Evolutionary conservation across 2,329 filamentous ascomycete genomes (phyloP), one percentile per base, ranked within the genome.

Genomic region (Purpureocillium lavendulum): DNA sequence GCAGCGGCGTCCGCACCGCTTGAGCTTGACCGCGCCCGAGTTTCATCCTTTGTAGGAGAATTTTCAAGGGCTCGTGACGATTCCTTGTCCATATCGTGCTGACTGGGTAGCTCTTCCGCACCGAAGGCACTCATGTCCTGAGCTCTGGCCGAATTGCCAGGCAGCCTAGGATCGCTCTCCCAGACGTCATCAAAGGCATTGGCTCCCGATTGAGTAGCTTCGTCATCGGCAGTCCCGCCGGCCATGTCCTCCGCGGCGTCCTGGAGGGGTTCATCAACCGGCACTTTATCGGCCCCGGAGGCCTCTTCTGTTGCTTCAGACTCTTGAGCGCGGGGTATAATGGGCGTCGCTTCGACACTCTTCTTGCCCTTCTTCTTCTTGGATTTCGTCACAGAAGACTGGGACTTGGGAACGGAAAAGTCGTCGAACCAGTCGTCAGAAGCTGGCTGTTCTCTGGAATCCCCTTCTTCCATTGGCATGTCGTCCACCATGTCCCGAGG

Each of bases 331-430:
- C 6, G 21, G 21, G 21, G 6, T 26, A 10, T 10, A 10, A 26
- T 10, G 21, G 21, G 21, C 21, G 21, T 10, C 6, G 10, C 10
- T 3, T 36, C 35, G 35, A 29, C 15, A 28, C 26, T 51, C 38
- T 53, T 48, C 17, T 50, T 56, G 21, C 21, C 21, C 38, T 59
- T 62, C 42, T 57, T 59, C 30, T 56, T 55, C 39, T 56, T 53
- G 13, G 48, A 45, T 21, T 49, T 52, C 17, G 46, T 31, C 32
- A 43, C 30, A 14, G 44, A 36, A 28, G 34, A 31, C 14, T 34
- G 35, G 5, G 16, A 21, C 11, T 30, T 52, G 18, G 46, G 35
- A 31, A 44, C 29, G 9, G 45, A 37, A 30, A 36, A 35, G 16
- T 36, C 36, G 6, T 43, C 42, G 3, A 39, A 7, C 43, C 38